Evolutionary conservation across 2,329 filamentous ascomycete genomes (phyloP), one percentile per base, ranked within the genome.

Genomic region (Dendryphion nanum): DNA sequence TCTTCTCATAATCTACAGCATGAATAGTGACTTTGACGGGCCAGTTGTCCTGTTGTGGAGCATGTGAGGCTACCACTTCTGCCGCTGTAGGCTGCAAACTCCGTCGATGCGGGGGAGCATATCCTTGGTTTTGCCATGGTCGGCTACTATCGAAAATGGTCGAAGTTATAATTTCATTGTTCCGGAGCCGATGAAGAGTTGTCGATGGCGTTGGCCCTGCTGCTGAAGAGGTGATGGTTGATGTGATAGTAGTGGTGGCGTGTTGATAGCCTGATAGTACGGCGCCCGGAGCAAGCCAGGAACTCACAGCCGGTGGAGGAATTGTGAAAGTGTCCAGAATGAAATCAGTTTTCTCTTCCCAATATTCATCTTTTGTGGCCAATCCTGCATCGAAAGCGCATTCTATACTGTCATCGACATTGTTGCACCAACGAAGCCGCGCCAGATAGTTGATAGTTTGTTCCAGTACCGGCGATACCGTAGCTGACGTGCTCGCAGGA

Each of bases 1-100:
- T 82, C 14, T 67, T 70, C 4, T 71, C 66, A 50, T 74, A 75
- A 58, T 85, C 79, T 31, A 85, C 73, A 14, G 74, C 69, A 51
- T 84, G 79, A 26, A 85, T 76, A 2, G 75, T 81, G 37, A 85
- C 81, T 44, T 80, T 81, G 20, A 85, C 82, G 5, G 81, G 81
- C 82, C 82, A 85, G 30, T 76, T 74, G 48, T 83, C 79, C 38
- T 78, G 75, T 19, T 71, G 68, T 7, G 49, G 44, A 6, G 49
- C 31, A 8, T 52, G 48, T 5, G 48, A 41, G 5, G 51, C 48
- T 3, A 47, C 46, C 3, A 44, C 33, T 28, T 59, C 53, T 12
- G 52, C 47, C 6, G 32, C 33, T 16, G 48, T 33, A 26, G 47
- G 35, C 14, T 44, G 47, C 3, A 43, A 38, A 30, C 34, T 44